Evolutionary conservation across 2,329 filamentous ascomycete genomes (phyloP), one percentile per base, ranked within the genome.

Genomic region (Fusarium aywerte): DNA sequence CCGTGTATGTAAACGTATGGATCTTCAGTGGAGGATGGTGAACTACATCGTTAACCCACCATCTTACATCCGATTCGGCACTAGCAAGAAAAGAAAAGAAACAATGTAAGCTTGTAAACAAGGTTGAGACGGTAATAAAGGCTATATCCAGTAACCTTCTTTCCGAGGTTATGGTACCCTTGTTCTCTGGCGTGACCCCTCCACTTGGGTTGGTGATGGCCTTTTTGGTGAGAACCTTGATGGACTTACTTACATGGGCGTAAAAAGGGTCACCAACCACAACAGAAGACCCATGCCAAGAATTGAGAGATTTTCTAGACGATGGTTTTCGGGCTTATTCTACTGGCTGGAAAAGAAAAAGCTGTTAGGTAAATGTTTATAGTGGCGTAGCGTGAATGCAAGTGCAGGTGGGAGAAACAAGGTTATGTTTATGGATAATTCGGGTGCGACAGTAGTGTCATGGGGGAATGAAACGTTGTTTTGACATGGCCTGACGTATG

Each of bases 161-260:
- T n/a, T 45, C 18, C 27, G 20, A 48, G 16, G 44, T 4, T 5
- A 12, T 18, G 16, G 9, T 25, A 49, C 21, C 45, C 32, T 49
- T 36, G 32, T 18, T 18, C 13, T 36, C 49, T 21, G 18, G 15
- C 39, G 20, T 21, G 29, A 31, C 4, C 13, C 36, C 35, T 58
- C 55, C 58, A 54, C 58, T 48, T 43, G 20, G 20, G n/a, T 29
- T 33, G 35, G 42, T 31, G 21, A 27, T 21, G 36, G 53, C 54
- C n/a, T n/a, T 47, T 49, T 44, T 57, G 48, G 51, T 67, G 57
- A 72, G 69, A 72, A 72, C 69, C 69, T 32, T 58, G 69, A 72
- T 72, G 70, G 69, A 52, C 58, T 11, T 39, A 52, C 58, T 11
- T 39, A 62, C 58, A 45, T 45, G 56, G 49, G 35, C 44, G 29